Percentiles rank a stretch among this genome's conserved stretches.
These are phyloP conservation scores for Conticribra guillardii DNA, from an alignment of 108 stramenopile genomes.

Conservation along the genomic window DNA sequence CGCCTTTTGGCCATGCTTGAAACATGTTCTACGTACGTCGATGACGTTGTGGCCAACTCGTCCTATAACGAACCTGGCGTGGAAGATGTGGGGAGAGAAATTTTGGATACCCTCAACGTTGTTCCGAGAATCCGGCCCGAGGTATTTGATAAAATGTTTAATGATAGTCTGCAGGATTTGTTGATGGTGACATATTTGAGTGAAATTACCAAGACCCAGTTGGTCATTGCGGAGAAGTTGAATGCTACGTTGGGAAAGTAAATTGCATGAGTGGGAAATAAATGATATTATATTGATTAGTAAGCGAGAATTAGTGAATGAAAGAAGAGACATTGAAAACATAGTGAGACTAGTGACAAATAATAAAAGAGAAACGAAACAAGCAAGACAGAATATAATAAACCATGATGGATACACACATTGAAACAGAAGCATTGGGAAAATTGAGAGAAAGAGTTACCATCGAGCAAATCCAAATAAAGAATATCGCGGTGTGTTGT, in stretches of 20 bases:
- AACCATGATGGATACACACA: too few relatives aligned
- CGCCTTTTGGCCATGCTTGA: slow-evolving; percentile 84
- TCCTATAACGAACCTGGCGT: slow-evolving; percentile 49
- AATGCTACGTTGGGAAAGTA: slow-evolving; percentile 79
- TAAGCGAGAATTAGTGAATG: too few relatives aligned
- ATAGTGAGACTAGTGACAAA: too few relatives aligned
- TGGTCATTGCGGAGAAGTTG: slow-evolving; percentile 95
- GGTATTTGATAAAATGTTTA: slow-evolving; percentile 90
- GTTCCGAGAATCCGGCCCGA: slow-evolving; percentile 91
- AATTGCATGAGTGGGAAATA: too few relatives aligned
- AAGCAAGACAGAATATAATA: too few relatives aligned
- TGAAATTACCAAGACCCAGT: slow-evolving; percentile 92
- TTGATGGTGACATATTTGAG: slow-evolving; percentile 97
- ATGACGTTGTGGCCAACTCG: slow-evolving; percentile 82
- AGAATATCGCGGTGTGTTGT: too few relatives aligned
- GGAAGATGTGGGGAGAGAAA: slow-evolving; percentile 71
- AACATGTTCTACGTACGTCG: slow-evolving; percentile 82
- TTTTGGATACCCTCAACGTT: slow-evolving; percentile 85
- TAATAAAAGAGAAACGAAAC: too few relatives aligned
- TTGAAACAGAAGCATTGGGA: too few relatives aligned
- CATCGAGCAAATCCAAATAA: too few relatives aligned
- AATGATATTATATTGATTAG: too few relatives aligned
- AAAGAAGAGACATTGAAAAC: too few relatives aligned
- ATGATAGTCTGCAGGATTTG: slow-evolving; percentile 94
- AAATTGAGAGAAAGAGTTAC: too few relatives aligned